Percentiles rank a stretch among this genome's conserved stretches.
phyloP scores from a whole-genome alignment of 2,329 filamentous ascomycete species.

The Grosmannia penicillata region DNA sequence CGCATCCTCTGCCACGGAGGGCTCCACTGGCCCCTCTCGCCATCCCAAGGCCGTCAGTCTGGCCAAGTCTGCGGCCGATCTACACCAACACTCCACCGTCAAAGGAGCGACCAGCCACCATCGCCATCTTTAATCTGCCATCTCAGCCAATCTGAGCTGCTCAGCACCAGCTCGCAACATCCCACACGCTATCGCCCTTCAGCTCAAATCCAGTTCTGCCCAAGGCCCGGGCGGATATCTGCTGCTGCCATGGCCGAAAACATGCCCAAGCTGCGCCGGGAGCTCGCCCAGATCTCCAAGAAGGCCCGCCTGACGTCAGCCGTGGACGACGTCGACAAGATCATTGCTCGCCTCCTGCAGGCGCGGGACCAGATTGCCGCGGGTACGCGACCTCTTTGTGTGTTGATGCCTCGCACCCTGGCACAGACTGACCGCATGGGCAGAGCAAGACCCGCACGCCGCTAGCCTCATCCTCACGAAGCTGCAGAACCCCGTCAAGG shows the following conservation, averaged over 20 bases:
- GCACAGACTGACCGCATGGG: not conserved
- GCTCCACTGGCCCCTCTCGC: no score
- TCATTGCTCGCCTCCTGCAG: conserved; percentile 60
- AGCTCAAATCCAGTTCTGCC: not conserved
- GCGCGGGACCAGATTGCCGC: conserved; percentile 60
- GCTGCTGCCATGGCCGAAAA: conserved; percentile 10
- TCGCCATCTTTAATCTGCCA: no score
- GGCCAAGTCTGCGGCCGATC: no score
- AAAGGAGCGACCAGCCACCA: no score
- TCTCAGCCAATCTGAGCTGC: no score
- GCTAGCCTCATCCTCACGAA: conserved; percentile 65
- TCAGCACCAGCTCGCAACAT: no score
- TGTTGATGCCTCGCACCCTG: conserved; percentile 1
- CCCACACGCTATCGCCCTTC: no score
- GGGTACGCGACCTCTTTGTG: conserved; percentile 33
- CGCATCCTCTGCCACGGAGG: no score
- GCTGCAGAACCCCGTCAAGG: conserved; percentile 73
- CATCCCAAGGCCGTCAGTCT: no score
- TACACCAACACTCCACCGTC: no score
- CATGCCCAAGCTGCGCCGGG: conserved; percentile 48
- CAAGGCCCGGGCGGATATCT: no score
- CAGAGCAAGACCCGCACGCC: conserved; percentile 47
- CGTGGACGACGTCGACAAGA: conserved; percentile 66
- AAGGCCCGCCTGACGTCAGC: conserved; percentile 55
- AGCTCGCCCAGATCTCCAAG: conserved; percentile 57